Conservation (phyloP, 169 alveolate species). For the Plasmodium coatneyi region DNA sequence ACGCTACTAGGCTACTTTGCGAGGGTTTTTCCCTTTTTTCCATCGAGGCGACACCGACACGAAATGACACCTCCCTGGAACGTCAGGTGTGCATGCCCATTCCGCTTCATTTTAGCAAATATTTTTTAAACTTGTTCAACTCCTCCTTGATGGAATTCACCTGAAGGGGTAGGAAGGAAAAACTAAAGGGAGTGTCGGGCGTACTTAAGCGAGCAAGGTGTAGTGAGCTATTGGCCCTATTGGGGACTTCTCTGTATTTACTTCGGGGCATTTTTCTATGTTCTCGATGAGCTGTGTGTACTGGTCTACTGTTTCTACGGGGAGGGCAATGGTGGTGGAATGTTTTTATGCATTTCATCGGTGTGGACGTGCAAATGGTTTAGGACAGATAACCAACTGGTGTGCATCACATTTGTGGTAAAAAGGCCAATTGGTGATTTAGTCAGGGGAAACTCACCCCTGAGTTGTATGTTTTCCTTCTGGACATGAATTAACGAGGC, state of each 20-base stretch:
- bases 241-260: background rate
- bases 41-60: background rate
- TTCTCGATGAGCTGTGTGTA: constrained; percentile 23
- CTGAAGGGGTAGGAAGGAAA: background rate
- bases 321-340: background rate
- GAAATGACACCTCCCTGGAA: background rate
- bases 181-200: background rate
- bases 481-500: constrained; percentile 47
- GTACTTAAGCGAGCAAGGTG: background rate
- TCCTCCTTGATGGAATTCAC: constrained; percentile 25
- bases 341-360: background rate
- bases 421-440: background rate
- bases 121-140: constrained; percentile 32
- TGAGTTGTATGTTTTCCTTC: constrained; percentile 41
- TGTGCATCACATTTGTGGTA: background rate
- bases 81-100: background rate
- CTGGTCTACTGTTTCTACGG: constrained; percentile 34
- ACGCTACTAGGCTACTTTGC: background rate
- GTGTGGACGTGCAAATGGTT: background rate
- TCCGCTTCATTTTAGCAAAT: constrained; percentile 7
- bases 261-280: constrained; percentile 29
- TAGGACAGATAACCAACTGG: background rate
- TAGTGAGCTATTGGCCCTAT: background rate
- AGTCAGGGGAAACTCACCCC: background rate
- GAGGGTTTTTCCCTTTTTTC: background rate